Evolutionary conservation across 2,329 filamentous ascomycete genomes (phyloP).

Genomic region (Alternaria arborescens): DNA sequence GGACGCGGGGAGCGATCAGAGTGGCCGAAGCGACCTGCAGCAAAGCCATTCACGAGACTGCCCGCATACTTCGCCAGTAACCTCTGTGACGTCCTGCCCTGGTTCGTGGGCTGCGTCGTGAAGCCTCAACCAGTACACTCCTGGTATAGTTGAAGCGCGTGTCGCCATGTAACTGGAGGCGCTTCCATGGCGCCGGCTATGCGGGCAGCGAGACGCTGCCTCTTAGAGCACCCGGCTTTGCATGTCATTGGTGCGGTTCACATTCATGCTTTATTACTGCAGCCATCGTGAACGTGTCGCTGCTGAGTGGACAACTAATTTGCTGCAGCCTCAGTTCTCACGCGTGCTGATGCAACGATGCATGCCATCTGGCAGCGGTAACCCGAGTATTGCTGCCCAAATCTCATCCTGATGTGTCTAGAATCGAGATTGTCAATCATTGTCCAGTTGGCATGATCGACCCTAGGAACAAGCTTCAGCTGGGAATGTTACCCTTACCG

Average conservation of each 20-base stretch:
- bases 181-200: constrained; percentile 36
- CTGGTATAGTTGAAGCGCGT: constrained; percentile 34
- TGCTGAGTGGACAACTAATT: constrained; percentile 36
- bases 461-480: constrained; percentile 6
- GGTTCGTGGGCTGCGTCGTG: constrained; percentile 36
- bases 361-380: constrained; percentile 30
- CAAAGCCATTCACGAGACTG: constrained; percentile 38
- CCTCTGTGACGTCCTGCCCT: constrained; percentile 41
- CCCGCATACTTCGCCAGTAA: constrained; percentile 35
- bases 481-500: constrained; percentile 8
- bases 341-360: constrained; percentile 37
- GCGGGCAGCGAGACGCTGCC: constrained; percentile 48
- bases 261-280: constrained; percentile 26
- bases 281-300: constrained; percentile 43
- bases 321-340: constrained; percentile 25
- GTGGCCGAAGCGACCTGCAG: constrained; percentile 24
- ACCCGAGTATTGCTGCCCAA: constrained; percentile 37
- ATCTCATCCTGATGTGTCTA: background rate
- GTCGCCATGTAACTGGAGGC: constrained; percentile 43
- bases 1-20: constrained; percentile 22
- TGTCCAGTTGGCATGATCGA: constrained; percentile 18
- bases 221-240: background rate
- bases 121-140: constrained; percentile 31
- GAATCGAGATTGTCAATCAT: constrained; percentile 2
- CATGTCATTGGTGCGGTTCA: constrained; percentile 14